Conservation (phyloP, 1,284 basidiomycete species). For the Papiliotrema terrestris region DNA sequence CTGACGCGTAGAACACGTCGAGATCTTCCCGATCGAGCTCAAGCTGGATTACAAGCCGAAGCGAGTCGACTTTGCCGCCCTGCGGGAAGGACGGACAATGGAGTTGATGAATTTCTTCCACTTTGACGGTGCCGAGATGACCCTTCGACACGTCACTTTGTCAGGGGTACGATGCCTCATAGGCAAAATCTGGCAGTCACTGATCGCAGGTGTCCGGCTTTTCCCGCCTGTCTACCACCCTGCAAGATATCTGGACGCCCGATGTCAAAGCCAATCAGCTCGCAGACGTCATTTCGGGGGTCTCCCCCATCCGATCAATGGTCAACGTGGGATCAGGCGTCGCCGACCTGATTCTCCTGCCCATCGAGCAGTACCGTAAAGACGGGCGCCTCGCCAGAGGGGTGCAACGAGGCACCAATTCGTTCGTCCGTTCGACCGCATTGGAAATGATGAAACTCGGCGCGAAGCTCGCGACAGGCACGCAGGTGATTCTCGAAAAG, state of each 20-base stretch:
- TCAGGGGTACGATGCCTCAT: constrained; percentile 84
- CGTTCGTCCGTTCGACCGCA: constrained; percentile 89
- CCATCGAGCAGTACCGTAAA: constrained; percentile 95
- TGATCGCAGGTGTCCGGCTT: constrained; percentile 73
- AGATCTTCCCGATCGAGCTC: constrained; percentile 64
- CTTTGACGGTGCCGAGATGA: constrained; percentile 98
- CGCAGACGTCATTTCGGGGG: constrained; percentile 94
- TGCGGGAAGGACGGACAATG: constrained; percentile 85
- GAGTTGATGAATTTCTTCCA: constrained; percentile 99
- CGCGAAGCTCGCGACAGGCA: constrained; percentile 91
- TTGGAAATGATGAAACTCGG: constrained; percentile 93
- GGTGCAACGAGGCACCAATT: constrained; percentile 86
- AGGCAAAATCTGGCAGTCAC: not conserved
- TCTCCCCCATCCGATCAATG: constrained; percentile 88
- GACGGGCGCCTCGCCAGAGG: constrained; percentile 90
- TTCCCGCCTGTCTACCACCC: constrained; percentile 77
- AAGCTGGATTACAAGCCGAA: constrained; percentile 99
- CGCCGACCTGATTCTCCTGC: constrained; percentile 89
- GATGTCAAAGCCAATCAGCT: constrained; percentile 98
- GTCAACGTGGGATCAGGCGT: constrained; percentile 96
- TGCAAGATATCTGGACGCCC: constrained; percentile 98
- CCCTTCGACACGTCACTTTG: constrained; percentile 84
- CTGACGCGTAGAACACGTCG: constrained; percentile 40
- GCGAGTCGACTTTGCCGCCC: constrained; percentile 88
- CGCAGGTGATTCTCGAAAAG: constrained; percentile 93